phyloP scores from a whole-genome alignment of 2,329 filamentous ascomycete genomes.

The Macrophomina phaseolina region DNA sequence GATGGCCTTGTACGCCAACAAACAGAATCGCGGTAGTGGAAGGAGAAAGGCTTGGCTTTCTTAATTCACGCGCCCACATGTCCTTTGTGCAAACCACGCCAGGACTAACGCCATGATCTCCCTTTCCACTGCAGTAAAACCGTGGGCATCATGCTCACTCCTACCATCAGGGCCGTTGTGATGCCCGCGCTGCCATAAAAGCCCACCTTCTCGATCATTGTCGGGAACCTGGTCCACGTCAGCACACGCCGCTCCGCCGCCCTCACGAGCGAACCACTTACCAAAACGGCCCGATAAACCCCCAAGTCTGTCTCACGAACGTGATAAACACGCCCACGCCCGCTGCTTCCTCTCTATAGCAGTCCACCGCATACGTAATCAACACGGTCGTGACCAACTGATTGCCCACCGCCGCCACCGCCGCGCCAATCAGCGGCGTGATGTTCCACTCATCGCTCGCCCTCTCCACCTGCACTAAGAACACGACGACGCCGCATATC shows the following conservation, averaged over 20 bases:
- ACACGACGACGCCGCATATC: conserved; percentile 61
- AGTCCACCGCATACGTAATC: conserved; percentile 66
- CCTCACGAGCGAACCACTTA: conserved; percentile 23
- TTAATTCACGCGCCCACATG: too few relatives aligned
- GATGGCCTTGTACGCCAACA: too few relatives aligned
- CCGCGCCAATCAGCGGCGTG: conserved; percentile 62
- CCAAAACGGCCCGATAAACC: conserved; percentile 51
- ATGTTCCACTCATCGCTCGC: conserved; percentile 59
- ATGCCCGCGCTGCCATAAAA: conserved; percentile 43
- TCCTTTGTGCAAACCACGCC: too few relatives aligned
- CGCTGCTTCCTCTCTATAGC: conserved; percentile 58
- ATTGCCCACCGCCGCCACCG: conserved; percentile 59
- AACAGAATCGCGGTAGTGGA: too few relatives aligned
- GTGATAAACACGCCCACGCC: conserved; percentile 66
- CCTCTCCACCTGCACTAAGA: conserved; percentile 57
- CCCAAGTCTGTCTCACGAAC: conserved; percentile 58
- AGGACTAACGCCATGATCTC: not conserved
- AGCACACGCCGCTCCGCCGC: not conserved
- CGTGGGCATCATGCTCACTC: conserved; percentile 31
- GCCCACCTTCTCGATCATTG: conserved; percentile 46
- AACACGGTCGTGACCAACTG: conserved; percentile 67
- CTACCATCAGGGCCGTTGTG: conserved; percentile 30
- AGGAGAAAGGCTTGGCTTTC: too few relatives aligned
- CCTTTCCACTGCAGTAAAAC: conserved; percentile 5
- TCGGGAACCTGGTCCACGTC: conserved; percentile 34